phyloP scores from a whole-genome alignment of 1,284 basidiomycete genomes.

The Melampsora americana region DNA sequence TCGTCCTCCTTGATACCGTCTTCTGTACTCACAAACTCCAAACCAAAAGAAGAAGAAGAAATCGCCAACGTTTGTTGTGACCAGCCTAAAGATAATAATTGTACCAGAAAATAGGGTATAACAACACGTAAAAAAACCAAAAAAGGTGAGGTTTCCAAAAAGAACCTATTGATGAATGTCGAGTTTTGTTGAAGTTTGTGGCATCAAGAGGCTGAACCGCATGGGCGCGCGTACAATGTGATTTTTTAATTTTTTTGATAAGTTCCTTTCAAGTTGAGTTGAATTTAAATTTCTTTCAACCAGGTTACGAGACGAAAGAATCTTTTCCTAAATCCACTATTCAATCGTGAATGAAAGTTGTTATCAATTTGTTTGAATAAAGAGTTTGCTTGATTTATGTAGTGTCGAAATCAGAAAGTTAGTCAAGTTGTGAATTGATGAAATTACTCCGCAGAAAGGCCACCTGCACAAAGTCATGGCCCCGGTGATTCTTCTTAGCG shows the following conservation, averaged over 20 bases:
- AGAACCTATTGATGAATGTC: slow-evolving; percentile 4
- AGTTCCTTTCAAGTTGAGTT: background rate
- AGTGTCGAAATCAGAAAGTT: too few species aligned
- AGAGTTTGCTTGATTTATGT: too few species aligned
- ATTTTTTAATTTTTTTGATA: background rate
- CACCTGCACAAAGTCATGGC: too few species aligned
- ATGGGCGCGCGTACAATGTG: background rate
- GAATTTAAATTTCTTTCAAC: background rate
- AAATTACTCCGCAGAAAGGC: too few species aligned
- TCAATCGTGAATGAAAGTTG: background rate
- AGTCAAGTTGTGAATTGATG: too few species aligned
- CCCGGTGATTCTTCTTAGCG: too few species aligned
- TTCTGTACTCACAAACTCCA: background rate
- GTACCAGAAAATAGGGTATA: background rate
- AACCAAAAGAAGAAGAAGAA: slow-evolving; percentile 6
- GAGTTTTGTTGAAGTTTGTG: background rate
- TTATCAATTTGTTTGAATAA: too few species aligned
- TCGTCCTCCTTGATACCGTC: background rate
- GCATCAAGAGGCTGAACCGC: slow-evolving; percentile 1
- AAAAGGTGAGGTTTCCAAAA: background rate
- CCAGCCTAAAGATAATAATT: background rate
- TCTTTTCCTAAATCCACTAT: background rate
- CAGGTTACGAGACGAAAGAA: background rate
- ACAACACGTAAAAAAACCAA: slow-evolving; percentile 3
- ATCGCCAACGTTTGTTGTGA: background rate